Evolutionary conservation across 805 yeast species (phyloP), one percentile per base, ranked within the genome.

Genomic region (Saccharomycopsis microspora): DNA sequence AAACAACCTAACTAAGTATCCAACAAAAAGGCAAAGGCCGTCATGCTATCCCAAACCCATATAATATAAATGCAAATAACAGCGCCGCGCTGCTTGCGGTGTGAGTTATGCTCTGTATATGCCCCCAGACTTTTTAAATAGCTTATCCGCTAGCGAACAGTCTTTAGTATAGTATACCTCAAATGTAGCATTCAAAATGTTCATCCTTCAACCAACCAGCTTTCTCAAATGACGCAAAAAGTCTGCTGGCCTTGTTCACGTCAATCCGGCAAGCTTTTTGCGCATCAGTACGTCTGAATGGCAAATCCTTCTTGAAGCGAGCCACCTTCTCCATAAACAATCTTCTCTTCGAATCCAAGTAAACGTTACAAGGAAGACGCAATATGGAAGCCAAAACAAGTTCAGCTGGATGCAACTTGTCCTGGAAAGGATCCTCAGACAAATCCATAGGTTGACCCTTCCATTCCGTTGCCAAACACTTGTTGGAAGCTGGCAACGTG

Each of bases 261-360:
- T 93, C 97, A 55, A 93, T 89, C 54, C 95, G 78, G 64, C 97
- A 90, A 4, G 97, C 96, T 69, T 93, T 93, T 66, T 90, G 97
- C 5, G 97, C 95, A 65, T 90, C 98, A 0, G 97, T 93, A 66
- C 97, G 81, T 66, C 96, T 80, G 67, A 90, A 90, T 31, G 93
- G 90, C 60, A 80, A 69, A 32, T 81, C 82, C 44, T 70, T 67
- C 56, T 76, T 77, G 57, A 80, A 64, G 45, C 96, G 76, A 55
- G 78, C 78, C 33, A 89, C 93, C 67, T 88, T 90, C 63, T 90
- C 97, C 50, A 80, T 77, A 65, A 90, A 93, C 31, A 90, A 71
- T 55, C 97, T 75, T 64, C 88, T 78, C 66, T 84, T 84, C 11
- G 87, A 80, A 56, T 79, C 85, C 61, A 84, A 70, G 63, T 89